A percentile compares a stretch with the other conserved stretches of the same genome.
Evolutionary conservation across 2,329 filamentous ascomycete species (phyloP).

Genomic region (Exophiala spinifera): DNA sequence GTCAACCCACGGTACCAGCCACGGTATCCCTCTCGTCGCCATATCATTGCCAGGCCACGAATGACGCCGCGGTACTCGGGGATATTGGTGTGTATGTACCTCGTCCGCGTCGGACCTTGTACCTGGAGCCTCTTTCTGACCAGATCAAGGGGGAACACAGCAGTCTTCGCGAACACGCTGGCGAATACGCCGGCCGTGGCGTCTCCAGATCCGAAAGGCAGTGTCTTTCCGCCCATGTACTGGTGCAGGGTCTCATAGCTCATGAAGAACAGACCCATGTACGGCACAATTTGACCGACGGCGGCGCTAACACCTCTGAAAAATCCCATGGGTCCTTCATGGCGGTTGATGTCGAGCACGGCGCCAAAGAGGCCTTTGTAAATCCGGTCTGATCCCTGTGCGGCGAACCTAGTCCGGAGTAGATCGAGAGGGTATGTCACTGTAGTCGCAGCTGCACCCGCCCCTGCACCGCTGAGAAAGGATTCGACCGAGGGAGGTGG

Average conservation of each 20-base stretch:
- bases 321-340: conserved; percentile 77
- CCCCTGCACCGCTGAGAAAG: conserved; percentile 78
- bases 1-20: conserved; percentile 85
- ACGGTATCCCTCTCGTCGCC: conserved; percentile 68
- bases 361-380: conserved; percentile 70
- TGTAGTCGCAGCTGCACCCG: conserved; percentile 77
- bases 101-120: conserved; percentile 77
- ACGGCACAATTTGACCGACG: conserved; percentile 83
- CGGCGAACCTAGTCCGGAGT: conserved; percentile 91
- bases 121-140: conserved; percentile 92
- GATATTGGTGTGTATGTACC: conserved; percentile 83
- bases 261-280: conserved; percentile 96
- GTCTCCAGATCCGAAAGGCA: conserved; percentile 75
- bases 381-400: conserved; percentile 77
- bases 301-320: conserved; percentile 83
- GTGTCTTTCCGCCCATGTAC: conserved; percentile 52
- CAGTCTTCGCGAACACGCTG: conserved; percentile 79
- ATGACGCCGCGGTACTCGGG: conserved; percentile 72
- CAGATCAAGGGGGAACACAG: conserved; percentile 87
- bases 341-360: conserved; percentile 66
- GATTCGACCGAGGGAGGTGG: conserved; percentile 69
- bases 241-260: conserved; percentile 75
- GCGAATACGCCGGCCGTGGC: conserved; percentile 78
- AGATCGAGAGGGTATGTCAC: conserved; percentile 91
- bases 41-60: conserved; percentile 64